phyloP scores from a whole-genome alignment of 805 yeast genomes.

The Candida michaelii region DNA sequence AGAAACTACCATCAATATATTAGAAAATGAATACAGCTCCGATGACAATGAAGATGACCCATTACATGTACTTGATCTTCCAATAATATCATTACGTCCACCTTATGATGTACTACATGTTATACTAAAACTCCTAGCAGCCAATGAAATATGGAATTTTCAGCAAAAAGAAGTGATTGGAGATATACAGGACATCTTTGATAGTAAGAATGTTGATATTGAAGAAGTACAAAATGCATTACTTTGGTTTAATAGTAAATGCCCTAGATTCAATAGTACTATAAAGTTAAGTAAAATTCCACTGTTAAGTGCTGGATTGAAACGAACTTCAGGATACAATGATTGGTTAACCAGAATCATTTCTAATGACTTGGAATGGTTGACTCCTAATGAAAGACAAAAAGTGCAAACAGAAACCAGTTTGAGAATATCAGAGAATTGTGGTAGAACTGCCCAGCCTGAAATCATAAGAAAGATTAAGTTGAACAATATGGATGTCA shows the following conservation, averaged over 20 bases:
- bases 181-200: slow-evolving; percentile 22
- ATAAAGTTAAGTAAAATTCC: slow-evolving; percentile 27
- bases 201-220: slow-evolving; percentile 30
- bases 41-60: slow-evolving; percentile 24
- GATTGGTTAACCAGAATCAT: slow-evolving; percentile 50
- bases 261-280: slow-evolving; percentile 30
- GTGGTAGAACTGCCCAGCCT: slow-evolving; percentile 85
- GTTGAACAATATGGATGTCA: slow-evolving; percentile 35
- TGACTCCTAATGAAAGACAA: slow-evolving; percentile 35
- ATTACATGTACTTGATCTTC: slow-evolving; percentile 60
- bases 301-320: slow-evolving; percentile 25
- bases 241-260: slow-evolving; percentile 44
- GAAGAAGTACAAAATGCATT: slow-evolving; percentile 26
- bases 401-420: slow-evolving; percentile 57
- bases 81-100: slow-evolving; percentile 46
- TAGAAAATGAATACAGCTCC: not conserved
- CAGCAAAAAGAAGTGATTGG: slow-evolving; percentile 16
- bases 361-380: slow-evolving; percentile 51
- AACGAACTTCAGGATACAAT: slow-evolving; percentile 36
- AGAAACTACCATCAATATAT: too few relatives aligned
- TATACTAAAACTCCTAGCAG: slow-evolving; percentile 49
- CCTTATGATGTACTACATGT: slow-evolving; percentile 45
- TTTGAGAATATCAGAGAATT: slow-evolving; percentile 68
- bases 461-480: slow-evolving; percentile 60
- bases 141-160: slow-evolving; percentile 54